Conservation (phyloP, 306 rosid species). For the Aeschynomene evenia region DNA sequence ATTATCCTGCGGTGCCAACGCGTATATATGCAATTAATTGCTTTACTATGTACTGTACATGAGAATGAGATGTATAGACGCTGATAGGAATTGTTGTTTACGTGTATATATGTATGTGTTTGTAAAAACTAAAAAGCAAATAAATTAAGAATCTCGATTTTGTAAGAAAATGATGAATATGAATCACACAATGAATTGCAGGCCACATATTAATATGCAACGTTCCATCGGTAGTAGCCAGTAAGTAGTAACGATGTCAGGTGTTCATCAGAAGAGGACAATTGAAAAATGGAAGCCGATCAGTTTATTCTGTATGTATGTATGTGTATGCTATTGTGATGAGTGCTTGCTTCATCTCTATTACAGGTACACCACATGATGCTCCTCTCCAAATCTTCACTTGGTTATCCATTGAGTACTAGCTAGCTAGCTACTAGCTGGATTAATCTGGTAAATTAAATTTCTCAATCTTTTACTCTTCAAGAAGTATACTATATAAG, state of each 20-base stretch:
- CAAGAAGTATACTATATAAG: background rate
- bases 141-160: no score
- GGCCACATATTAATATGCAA: background rate
- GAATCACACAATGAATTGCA: slow-evolving; percentile 14
- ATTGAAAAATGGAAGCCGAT: background rate
- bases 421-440: no score
- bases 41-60: background rate
- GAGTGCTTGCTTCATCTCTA: slow-evolving; percentile 40
- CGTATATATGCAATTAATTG: background rate
- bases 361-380: background rate
- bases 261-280: slow-evolving; percentile 24
- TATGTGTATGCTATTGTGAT: no score
- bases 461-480: background rate
- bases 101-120: no score
- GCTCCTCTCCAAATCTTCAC: background rate
- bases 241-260: slow-evolving; percentile 17
- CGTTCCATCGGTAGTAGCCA: background rate
- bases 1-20: background rate
- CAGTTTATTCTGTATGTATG: no score
- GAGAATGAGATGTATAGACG: background rate
- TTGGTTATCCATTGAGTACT: no score
- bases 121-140: background rate
- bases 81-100: background rate
- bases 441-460: no score
- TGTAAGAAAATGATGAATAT: slow-evolving; percentile 1